phyloP scores from a whole-genome alignment of 805 yeast genomes.

The Saccharomyces paradoxus region DNA sequence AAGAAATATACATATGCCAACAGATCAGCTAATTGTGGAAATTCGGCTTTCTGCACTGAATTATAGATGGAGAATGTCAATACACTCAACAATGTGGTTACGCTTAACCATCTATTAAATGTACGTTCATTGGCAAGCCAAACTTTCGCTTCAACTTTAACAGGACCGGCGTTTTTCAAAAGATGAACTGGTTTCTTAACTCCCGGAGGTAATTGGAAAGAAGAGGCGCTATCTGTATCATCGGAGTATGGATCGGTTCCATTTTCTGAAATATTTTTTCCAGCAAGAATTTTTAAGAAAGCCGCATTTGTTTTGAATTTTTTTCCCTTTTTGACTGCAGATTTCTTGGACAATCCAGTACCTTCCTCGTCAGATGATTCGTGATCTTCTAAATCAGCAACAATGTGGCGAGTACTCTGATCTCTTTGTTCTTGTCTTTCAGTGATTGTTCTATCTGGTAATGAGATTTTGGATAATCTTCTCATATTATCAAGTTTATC shows the following conservation, averaged over 20 bases:
- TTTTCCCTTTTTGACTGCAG: constrained; percentile 13
- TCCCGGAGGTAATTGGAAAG: constrained; percentile 66
- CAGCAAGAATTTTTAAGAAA: constrained; percentile 31
- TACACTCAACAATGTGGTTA: constrained; percentile 74
- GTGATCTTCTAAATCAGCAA: constrained; percentile 46
- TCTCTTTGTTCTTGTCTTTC: not conserved
- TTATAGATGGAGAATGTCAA: constrained; percentile 78
- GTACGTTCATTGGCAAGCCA: constrained; percentile 99
- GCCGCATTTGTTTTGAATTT: constrained; percentile 27
- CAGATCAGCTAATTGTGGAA: constrained; percentile 51
- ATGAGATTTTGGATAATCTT: constrained; percentile 25
- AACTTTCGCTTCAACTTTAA: constrained; percentile 93
- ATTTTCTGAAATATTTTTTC: constrained; percentile 36
- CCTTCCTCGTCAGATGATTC: constrained; percentile 44
- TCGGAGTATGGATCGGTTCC: constrained; percentile 64
- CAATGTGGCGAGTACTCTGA: constrained; percentile 10
- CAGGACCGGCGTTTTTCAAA: constrained; percentile 83
- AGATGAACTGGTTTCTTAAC: constrained; percentile 72
- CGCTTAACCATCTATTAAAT: constrained; percentile 89
- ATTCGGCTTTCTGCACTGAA: constrained; percentile 60
- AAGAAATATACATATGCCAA: constrained; percentile 76
- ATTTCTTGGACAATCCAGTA: constrained; percentile 1
- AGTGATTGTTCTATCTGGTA: constrained; percentile 4
- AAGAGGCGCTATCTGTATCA: constrained; percentile 60
- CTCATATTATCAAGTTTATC: constrained; percentile 32